Base-by-base conservation (phyloP, 2,329 filamentous ascomycete genomes). In the Dactylella cylindrospora region DNA sequence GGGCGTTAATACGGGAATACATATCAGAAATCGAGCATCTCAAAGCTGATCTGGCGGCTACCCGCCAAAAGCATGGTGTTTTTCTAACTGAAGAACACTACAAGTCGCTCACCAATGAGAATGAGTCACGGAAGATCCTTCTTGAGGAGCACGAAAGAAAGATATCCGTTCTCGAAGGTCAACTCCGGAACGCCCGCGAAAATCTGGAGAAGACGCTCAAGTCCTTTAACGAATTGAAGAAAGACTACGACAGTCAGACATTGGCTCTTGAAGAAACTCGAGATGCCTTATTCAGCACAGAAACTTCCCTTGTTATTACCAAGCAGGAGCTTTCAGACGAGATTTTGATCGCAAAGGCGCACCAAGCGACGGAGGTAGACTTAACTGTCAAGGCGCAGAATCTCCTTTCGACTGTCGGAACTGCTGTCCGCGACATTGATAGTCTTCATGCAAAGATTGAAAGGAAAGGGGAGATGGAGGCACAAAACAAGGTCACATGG, bases 21-120 rank as follows among this genome's bases (percentile, higher is more conserved):
- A 93, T 91, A 0, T 77, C 80, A 19, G 93, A 98, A 71, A 96
- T 98, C 45, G 90, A 98, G 72, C 93, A 89, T 71, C 78, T 98
- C 28, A 96, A 95, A 76, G 88, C 86, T 67, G 93, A 98, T 71
- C 78, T 98, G 10, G 94, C 96, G 66, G 86, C 90, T 2, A 95
- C 93, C 4, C 80, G 93, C 19, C 89, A 95, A 71, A 84, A 93
- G 29, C 96, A 97, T 71, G 93, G 93, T 47, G 91, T 98, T 1
- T 97, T 97, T 71, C 78, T 98, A 26, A 86, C 91, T 0, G 86
- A 88, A 53, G 90, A 95, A 57, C 82, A 82, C 12, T 96, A 90
- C 70, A 91, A 97, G 71, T 88, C 95, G 68, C 86, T 98, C 74
- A 91, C 84, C 0, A 86, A 88, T 3, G 85, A 95, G 72, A 96